phyloP scores from a whole-genome alignment of 129 eudicot species.

The Sambucus nigra region DNA sequence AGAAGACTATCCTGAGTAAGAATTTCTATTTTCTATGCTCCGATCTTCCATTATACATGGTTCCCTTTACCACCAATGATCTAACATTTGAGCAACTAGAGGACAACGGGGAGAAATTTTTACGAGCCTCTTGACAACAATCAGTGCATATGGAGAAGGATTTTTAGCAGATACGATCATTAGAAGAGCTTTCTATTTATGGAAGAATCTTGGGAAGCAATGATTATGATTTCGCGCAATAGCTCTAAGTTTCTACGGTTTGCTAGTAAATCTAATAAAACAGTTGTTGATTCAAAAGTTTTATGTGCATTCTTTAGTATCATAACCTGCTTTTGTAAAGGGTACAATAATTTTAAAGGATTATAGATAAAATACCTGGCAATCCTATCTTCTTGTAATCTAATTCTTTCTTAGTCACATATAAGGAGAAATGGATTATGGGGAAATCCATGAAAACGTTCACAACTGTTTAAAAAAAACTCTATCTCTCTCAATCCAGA shows the following conservation, averaged over 20 bases:
- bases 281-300: no score
- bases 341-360: background rate
- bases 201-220: slow-evolving; percentile 74
- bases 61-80: slow-evolving; percentile 65
- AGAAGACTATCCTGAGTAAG: slow-evolving; percentile 80
- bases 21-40: slow-evolving; percentile 53
- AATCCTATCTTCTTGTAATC: background rate
- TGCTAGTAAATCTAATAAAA: no score
- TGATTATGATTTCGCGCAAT: background rate
- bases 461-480: background rate
- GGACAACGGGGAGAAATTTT: slow-evolving; percentile 96
- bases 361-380: background rate
- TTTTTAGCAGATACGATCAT: slow-evolving; percentile 85
- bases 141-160: slow-evolving; percentile 96
- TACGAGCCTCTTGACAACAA: slow-evolving; percentile 76
- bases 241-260: no score
- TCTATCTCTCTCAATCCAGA: no score
- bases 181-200: slow-evolving; percentile 61
- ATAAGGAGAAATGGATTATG: background rate
- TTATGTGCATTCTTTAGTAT: background rate
- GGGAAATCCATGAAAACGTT: background rate
- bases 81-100: slow-evolving; percentile 67
- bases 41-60: slow-evolving; percentile 96
- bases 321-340: background rate
- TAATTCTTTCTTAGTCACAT: background rate